Conservation (phyloP, 495 filamentous ascomycete genomes). For the Hypomontagnella submonticulosa region DNA sequence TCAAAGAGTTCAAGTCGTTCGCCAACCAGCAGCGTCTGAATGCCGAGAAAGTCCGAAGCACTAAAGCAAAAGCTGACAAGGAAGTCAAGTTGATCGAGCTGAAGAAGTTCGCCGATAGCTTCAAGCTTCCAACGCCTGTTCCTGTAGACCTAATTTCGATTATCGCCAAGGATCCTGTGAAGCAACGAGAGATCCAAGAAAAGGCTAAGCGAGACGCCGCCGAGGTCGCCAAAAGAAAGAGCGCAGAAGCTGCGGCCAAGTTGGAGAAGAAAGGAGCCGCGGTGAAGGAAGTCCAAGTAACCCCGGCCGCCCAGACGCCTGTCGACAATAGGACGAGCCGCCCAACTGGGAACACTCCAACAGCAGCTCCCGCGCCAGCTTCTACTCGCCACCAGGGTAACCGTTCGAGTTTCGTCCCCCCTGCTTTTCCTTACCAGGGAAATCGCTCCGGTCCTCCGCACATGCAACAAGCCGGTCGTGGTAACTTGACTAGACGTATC, state of each 20-base stretch:
- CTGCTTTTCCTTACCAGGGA: constrained; percentile 41
- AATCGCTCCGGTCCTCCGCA: constrained; percentile 54
- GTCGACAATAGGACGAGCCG: constrained; percentile 45
- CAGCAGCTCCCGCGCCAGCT: constrained; percentile 47
- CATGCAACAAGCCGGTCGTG: constrained; percentile 46
- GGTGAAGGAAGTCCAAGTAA: constrained; percentile 51
- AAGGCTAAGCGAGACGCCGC: constrained; percentile 77
- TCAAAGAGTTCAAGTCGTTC: constrained; percentile 84
- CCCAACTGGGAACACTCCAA: constrained; percentile 41
- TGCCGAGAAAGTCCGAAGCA: constrained; percentile 76
- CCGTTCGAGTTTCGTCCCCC: constrained; percentile 36
- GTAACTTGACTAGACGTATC: constrained; percentile 56
- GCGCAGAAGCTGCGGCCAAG: constrained; percentile 48
- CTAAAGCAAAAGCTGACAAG: constrained; percentile 83
- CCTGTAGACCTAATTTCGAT: constrained; percentile 93
- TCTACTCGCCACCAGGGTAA: constrained; percentile 44
- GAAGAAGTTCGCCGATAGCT: constrained; percentile 92
- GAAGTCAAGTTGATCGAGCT: constrained; percentile 91
- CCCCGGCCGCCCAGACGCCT: constrained; percentile 39
- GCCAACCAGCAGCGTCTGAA: constrained; percentile 65
- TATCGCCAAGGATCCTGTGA: constrained; percentile 91
- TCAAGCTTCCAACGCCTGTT: constrained; percentile 92
- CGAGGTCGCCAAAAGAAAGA: constrained; percentile 62
- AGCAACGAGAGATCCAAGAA: constrained; percentile 91
- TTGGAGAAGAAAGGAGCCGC: constrained; percentile 53